Base-by-base conservation (phyloP, 306 rosid genomes). In the Quercus berberidifolia region DNA sequence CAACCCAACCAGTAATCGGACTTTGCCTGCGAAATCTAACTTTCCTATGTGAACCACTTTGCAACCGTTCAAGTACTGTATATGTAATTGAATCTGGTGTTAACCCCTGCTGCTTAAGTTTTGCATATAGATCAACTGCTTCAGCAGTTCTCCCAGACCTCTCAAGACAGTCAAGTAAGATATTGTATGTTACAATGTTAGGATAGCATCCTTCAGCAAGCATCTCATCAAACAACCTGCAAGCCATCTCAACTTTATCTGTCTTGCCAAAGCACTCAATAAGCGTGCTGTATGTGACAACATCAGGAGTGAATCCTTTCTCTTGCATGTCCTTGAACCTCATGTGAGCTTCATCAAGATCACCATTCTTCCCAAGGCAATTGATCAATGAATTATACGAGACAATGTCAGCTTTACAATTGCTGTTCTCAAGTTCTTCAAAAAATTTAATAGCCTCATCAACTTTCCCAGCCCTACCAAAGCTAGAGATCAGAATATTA, bases 191-290 rank as follows among this genome's bases (percentile, higher is more conserved):
- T 26, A 94, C 91, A 21, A 92, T 85, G 85, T 94, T 94, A 25
- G 97, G 97, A 74, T 82, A 83, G 87, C 99, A 95, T 64, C 90
- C 97, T 78, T 86, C 81, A 55, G 91, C 88, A 80, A 89, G 77
- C 99, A 92, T 92, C 73, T 87, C 93, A 58, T 92, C 90, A 2
- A 92, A 95, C 88, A 95, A 87, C 55, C 91, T 87, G 76, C 92
- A 38, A 0, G 97, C 97, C 99, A 92, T 92, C 73, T 91, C 97
- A 52, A 94, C 97, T 82, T 86, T 94, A 67, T 89, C 95, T 0
- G 97, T 94, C 90, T 94, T 94, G 55, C 99, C 99, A 69, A 94
- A 92, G 85, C 99, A 92, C 83, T 94, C 97, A 3, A 94, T 94
- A 31, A 94, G 97, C 9, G 97, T 94, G 87, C 97, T 92, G 75